Conservation (phyloP, 1,284 basidiomycete species). For the Cutaneotrichosporon cutaneum region DNA sequence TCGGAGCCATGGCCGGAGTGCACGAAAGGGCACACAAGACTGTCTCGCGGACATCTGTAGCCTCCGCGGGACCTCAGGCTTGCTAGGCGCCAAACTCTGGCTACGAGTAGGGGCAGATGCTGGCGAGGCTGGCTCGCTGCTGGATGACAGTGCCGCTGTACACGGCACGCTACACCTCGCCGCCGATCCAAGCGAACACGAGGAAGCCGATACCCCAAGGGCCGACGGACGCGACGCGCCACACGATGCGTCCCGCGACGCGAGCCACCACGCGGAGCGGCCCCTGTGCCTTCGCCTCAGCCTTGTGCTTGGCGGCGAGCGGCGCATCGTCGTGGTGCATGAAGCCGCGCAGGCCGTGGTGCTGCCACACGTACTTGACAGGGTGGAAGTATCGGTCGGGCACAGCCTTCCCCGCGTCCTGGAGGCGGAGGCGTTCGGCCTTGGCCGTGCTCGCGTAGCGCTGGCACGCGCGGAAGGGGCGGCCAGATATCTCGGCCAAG, state of each 20-base stretch:
- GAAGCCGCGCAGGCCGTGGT: constrained; percentile 36
- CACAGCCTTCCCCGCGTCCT: constrained; percentile 4
- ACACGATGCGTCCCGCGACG: constrained; percentile 34
- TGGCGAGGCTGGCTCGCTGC: too few relatives aligned
- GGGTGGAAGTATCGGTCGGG: constrained; percentile 14
- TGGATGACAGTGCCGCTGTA: background rate
- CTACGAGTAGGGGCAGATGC: too few relatives aligned
- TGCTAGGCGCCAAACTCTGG: too few relatives aligned
- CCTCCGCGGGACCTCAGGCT: too few relatives aligned
- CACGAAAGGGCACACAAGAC: too few relatives aligned
- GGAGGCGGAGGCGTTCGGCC: constrained; percentile 13
- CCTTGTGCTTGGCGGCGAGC: constrained; percentile 5
- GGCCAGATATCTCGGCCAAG: constrained; percentile 41
- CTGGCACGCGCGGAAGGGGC: constrained; percentile 39
- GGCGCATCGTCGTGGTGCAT: constrained; percentile 26
- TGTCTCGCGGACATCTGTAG: too few relatives aligned
- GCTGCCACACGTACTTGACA: constrained; percentile 17
- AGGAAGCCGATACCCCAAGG: constrained; percentile 53
- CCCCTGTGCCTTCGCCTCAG: constrained; percentile 4
- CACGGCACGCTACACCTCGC: constrained; percentile 38
- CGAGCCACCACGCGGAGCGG: constrained; percentile 6
- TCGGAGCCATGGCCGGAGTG: too few relatives aligned
- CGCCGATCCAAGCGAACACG: constrained; percentile 52
- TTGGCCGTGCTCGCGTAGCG: constrained; percentile 2
- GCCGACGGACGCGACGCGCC: constrained; percentile 48